A percentile compares a stretch with the other conserved stretches of the same genome.
These are phyloP conservation scores for Flaveria trinervia DNA, from an alignment of 129 eudicot species.

Conservation along the genomic window DNA sequence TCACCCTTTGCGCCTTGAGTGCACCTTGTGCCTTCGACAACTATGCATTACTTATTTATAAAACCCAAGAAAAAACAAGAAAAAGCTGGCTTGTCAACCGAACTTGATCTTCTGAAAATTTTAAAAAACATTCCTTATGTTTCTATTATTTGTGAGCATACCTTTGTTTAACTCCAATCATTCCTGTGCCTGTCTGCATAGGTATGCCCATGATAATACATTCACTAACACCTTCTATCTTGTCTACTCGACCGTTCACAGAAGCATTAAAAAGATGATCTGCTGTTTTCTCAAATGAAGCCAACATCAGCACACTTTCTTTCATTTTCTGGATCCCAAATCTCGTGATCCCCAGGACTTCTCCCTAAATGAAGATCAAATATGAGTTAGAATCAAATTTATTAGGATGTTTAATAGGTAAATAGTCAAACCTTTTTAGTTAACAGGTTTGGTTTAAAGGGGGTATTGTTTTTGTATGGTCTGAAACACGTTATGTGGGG, in stretches of 20 bases:
- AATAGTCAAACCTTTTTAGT: too few species aligned
- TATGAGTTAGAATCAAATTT: neutral
- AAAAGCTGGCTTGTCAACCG: neutral
- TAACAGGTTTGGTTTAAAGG: too few species aligned
- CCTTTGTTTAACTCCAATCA: slow-evolving; percentile 77
- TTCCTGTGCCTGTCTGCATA: slow-evolving; percentile 84
- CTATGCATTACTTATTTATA: too few species aligned
- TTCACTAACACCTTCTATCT: slow-evolving; percentile 92
- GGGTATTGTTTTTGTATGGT: neutral
- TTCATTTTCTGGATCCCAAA: slow-evolving; percentile 86
- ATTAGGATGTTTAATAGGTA: too few species aligned
- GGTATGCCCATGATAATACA: slow-evolving; percentile 98
- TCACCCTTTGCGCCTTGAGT: too few species aligned
- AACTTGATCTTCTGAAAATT: too few species aligned
- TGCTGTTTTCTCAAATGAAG: slow-evolving; percentile 91
- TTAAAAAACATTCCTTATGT: neutral
- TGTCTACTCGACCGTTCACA: slow-evolving; percentile 83
- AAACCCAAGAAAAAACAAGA: neutral
- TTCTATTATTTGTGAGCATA: slow-evolving; percentile 19
- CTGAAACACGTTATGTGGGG: neutral
- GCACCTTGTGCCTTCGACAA: too few species aligned
- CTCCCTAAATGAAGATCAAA: slow-evolving; percentile 49
- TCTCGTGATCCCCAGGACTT: slow-evolving; percentile 85
- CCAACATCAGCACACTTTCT: slow-evolving; percentile 89
- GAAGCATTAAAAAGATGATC: slow-evolving; percentile 92